Percentiles rank a stretch among this genome's conserved stretches.
These are phyloP conservation scores for Combretum micranthum DNA, from an alignment of 345 rosid genomes.

Conservation along the genomic window DNA sequence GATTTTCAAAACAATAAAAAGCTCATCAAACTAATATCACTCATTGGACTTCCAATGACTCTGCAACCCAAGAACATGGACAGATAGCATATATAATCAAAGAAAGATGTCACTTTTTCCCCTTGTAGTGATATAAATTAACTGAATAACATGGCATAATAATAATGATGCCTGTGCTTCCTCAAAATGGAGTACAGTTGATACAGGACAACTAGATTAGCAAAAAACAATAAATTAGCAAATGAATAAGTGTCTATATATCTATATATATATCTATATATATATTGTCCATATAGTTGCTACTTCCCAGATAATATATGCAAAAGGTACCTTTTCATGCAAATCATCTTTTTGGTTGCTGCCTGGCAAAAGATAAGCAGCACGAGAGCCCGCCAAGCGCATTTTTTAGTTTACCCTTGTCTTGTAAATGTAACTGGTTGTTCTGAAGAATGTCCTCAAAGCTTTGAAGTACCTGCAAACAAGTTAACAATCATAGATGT, in stretches of 20 bases:
- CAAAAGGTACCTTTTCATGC: constrained; percentile 33
- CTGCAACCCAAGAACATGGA: too few species aligned
- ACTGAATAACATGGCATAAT: too few species aligned
- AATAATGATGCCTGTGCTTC: too few species aligned
- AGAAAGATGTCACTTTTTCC: too few species aligned
- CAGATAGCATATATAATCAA: too few species aligned
- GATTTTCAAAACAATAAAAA: constrained; percentile 3
- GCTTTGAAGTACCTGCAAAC: constrained; percentile 63
- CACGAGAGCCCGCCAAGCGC: constrained; percentile 62
- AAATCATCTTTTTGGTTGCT: constrained; percentile 27
- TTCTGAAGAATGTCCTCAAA: constrained; percentile 62
- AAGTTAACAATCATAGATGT: constrained; percentile 9
- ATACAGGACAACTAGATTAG: too few species aligned
- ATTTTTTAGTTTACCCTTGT: constrained; percentile 59
- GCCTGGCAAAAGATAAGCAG: constrained; percentile 61
- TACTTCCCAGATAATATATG: not conserved
- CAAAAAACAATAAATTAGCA: too few species aligned
- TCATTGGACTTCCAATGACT: too few species aligned
- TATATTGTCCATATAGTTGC: not conserved
- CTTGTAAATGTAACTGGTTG: constrained; percentile 58
- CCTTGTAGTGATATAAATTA: too few species aligned
- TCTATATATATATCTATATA: not conserved
- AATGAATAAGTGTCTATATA: not conserved
- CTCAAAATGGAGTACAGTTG: too few species aligned
- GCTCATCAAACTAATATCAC: not conserved